Evolutionary conservation across 345 rosid species (phyloP).

Genomic region (Lumnitzera racemosa): DNA sequence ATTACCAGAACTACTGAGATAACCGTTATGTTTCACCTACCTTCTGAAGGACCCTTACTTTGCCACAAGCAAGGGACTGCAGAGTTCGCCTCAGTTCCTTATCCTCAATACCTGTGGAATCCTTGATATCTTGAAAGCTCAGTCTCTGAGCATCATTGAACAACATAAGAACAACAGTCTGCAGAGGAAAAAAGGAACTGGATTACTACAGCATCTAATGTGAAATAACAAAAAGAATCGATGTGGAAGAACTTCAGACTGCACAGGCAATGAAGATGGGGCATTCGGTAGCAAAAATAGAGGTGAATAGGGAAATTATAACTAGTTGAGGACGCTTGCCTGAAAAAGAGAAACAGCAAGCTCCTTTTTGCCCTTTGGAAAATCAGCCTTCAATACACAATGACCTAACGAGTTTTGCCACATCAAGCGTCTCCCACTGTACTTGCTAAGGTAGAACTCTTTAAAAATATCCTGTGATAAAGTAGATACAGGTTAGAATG

Average conservation of each 20-base stretch:
- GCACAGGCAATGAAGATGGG: no score
- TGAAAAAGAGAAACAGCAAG: conserved; percentile 95
- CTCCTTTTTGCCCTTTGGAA: conserved; percentile 88
- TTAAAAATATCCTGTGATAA: conserved; percentile 79
- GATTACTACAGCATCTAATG: background rate
- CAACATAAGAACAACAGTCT: conserved; percentile 97
- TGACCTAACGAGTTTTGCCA: conserved; percentile 98
- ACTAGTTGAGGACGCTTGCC: conserved; percentile 32
- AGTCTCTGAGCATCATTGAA: conserved; percentile 91
- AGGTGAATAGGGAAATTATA: no score
- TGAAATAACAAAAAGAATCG: background rate
- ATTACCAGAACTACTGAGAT: background rate
- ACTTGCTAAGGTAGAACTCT: conserved; percentile 93
- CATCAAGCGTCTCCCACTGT: conserved; percentile 97
- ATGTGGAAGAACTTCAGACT: background rate
- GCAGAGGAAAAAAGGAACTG: conserved; percentile 11
- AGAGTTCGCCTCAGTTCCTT: conserved; percentile 89
- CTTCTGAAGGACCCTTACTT: conserved; percentile 91
- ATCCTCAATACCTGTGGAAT: conserved; percentile 87
- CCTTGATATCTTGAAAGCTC: conserved; percentile 87
- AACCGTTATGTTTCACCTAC: conserved; percentile 20
- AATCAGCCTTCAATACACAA: conserved; percentile 90
- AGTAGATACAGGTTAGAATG: conserved; percentile 5
- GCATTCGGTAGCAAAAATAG: no score
- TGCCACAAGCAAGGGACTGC: conserved; percentile 98